phyloP scores from a whole-genome alignment of 805 yeast species.

The Myxozyma sirexii region DNA sequence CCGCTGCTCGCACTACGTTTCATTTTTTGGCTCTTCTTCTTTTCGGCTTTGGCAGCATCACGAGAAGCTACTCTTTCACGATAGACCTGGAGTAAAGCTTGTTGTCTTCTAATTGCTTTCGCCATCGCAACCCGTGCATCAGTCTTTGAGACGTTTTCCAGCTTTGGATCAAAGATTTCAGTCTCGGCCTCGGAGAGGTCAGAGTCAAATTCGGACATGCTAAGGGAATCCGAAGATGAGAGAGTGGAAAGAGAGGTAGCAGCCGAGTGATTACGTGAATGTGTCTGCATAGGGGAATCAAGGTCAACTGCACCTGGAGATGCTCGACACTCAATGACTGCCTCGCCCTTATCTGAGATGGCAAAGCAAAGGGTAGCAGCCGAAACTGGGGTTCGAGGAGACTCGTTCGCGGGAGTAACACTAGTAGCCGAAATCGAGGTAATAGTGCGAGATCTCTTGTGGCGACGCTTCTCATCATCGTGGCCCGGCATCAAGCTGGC shows the following conservation, averaged over 20 bases:
- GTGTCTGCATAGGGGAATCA: not conserved
- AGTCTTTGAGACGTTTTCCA: not conserved
- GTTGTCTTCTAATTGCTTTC: conserved; percentile 22
- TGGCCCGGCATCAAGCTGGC: not conserved
- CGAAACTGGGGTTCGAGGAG: conserved; percentile 3
- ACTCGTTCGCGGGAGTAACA: not conserved
- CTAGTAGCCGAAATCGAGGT: conserved; percentile 1
- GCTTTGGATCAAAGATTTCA: conserved; percentile 21
- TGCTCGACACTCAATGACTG: conserved; percentile 17
- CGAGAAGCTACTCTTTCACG: conserved; percentile 10
- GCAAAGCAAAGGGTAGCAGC: conserved; percentile 4
- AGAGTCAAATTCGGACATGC: not conserved
- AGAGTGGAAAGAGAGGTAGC: conserved; percentile 15
- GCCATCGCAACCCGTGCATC: conserved; percentile 33
- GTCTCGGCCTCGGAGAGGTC: conserved; percentile 31
- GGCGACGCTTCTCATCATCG: conserved; percentile 9
- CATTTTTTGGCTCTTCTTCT: conserved; percentile 2
- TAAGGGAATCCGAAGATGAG: conserved; percentile 12
- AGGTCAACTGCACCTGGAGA: not conserved
- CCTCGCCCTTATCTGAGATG: conserved; percentile 24
- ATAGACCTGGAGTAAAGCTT: conserved; percentile 6
- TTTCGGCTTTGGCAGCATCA: not conserved
- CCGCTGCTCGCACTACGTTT: conserved; percentile 16
- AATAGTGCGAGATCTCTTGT: conserved; percentile 2
- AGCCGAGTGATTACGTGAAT: conserved; percentile 3